A percentile compares a stretch with the other conserved stretches of the same genome.
phyloP scores from a whole-genome alignment of 2,329 filamentous ascomycete species.

The Triangularia verruculosa region DNA sequence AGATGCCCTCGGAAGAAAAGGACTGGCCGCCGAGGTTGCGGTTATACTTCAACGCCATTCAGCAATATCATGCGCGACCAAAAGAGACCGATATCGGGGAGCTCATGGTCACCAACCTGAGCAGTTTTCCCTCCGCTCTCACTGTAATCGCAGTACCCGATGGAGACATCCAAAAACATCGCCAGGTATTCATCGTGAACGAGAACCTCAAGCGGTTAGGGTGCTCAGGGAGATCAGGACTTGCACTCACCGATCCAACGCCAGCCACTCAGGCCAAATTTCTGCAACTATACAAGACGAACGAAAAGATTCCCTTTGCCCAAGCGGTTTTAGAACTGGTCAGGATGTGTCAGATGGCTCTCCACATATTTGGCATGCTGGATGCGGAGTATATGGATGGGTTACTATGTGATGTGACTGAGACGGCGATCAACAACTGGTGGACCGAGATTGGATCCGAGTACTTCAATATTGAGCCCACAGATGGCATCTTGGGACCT shows the following conservation, averaged over 20 bases:
- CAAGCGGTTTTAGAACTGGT: slow-evolving; percentile 83
- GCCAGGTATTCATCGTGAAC: slow-evolving; percentile 86
- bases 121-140: slow-evolving; percentile 84
- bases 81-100: slow-evolving; percentile 80
- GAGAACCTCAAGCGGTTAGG: slow-evolving; percentile 89
- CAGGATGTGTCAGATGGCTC: slow-evolving; percentile 83
- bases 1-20: slow-evolving; percentile 74
- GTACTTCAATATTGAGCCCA: slow-evolving; percentile 87
- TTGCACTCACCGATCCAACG: slow-evolving; percentile 75
- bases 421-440: slow-evolving; percentile 88
- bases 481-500: slow-evolving; percentile 87
- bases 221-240: slow-evolving; percentile 83
- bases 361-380: slow-evolving; percentile 84
- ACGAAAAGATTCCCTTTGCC: slow-evolving; percentile 74
- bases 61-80: slow-evolving; percentile 78
- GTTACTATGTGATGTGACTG: slow-evolving; percentile 87
- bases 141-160: slow-evolving; percentile 89
- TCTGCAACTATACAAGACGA: slow-evolving; percentile 82
- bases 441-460: slow-evolving; percentile 93
- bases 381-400: slow-evolving; percentile 90
- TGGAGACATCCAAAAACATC: slow-evolving; percentile 76
- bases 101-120: slow-evolving; percentile 91
- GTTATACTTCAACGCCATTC: slow-evolving; percentile 81
- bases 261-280: slow-evolving; percentile 87
- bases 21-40: slow-evolving; percentile 76